phyloP scores from a whole-genome alignment of 2,329 filamentous ascomycete genomes.

The Ceratocystis cacaofunesta region DNA sequence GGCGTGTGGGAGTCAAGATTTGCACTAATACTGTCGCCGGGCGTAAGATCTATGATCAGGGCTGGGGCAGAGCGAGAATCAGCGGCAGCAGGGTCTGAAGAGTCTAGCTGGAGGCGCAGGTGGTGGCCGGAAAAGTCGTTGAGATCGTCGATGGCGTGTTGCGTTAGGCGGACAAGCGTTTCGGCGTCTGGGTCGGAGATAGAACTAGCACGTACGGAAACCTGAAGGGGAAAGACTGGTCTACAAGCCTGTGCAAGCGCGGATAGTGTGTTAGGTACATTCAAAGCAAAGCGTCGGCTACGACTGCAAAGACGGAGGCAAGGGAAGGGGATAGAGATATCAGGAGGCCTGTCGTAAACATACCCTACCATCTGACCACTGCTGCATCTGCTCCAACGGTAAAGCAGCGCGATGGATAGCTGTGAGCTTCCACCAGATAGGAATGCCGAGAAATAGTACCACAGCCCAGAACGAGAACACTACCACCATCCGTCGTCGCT shows the following conservation, averaged over 20 bases:
- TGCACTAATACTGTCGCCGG: constrained; percentile 40
- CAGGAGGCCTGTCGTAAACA: constrained; percentile 16
- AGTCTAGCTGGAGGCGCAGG: constrained; percentile 36
- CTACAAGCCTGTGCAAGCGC: constrained; percentile 52
- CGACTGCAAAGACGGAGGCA: background rate
- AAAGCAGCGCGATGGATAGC: constrained; percentile 77
- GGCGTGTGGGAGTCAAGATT: constrained; percentile 56
- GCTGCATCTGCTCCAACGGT: constrained; percentile 71
- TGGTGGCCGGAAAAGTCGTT: constrained; percentile 72
- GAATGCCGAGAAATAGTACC: constrained; percentile 67
- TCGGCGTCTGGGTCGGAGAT: constrained; percentile 54
- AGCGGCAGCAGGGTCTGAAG: constrained; percentile 9
- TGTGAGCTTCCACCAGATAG: constrained; percentile 93
- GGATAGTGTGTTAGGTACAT: background rate
- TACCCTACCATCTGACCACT: constrained; percentile 85
- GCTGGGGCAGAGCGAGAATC: constrained; percentile 32
- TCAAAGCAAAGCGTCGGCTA: background rate
- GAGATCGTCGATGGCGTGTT: constrained; percentile 71
- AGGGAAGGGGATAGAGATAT: background rate
- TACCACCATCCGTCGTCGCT: constrained; percentile 56
- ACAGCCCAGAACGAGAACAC: constrained; percentile 85
- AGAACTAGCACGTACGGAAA: constrained; percentile 57
- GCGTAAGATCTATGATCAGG: constrained; percentile 55
- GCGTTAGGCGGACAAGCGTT: constrained; percentile 62
- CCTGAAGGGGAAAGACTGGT: constrained; percentile 73